Evolutionary conservation across 164 flowering plant genomes (phyloP).

Genomic region (Macadamia tetraphylla): DNA sequence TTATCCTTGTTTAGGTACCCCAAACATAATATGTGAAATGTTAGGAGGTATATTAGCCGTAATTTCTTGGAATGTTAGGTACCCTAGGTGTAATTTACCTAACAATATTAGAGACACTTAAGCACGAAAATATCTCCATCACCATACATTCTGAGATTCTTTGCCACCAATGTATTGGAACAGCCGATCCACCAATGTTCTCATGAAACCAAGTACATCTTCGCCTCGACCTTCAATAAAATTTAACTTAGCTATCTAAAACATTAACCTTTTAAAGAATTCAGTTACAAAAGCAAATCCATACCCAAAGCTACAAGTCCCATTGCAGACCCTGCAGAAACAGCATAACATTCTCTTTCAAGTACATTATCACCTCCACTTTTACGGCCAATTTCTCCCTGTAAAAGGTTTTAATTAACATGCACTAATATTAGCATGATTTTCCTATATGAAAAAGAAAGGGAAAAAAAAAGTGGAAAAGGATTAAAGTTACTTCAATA

Average conservation of each 20-base stretch:
- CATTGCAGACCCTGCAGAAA: constrained; percentile 90
- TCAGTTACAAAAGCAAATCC: constrained; percentile 3
- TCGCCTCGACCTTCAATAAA: constrained; percentile 70
- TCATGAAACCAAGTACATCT: constrained; percentile 67
- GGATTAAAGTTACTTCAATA: neutral
- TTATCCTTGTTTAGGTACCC: no score
- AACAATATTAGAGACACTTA: neutral
- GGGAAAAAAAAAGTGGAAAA: neutral
- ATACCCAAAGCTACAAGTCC: constrained; percentile 92
- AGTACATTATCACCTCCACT: constrained; percentile 98
- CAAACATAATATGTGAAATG: no score
- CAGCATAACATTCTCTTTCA: constrained; percentile 97
- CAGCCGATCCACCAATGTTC: constrained; percentile 62
- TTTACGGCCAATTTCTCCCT: constrained; percentile 93
- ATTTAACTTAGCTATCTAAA: constrained; percentile 15
- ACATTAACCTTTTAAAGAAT: neutral
- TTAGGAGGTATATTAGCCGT: no score
- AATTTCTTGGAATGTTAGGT: no score
- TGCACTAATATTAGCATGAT: neutral
- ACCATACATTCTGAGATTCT: constrained; percentile 48
- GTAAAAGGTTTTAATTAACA: constrained; percentile 12
- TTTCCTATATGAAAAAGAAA: neutral
- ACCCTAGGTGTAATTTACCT: no score
- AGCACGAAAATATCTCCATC: neutral
- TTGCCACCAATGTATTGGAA: constrained; percentile 77